Evolutionary conservation across 2,329 filamentous ascomycete genomes (phyloP).

Genomic region (Phyllachora maydis): DNA sequence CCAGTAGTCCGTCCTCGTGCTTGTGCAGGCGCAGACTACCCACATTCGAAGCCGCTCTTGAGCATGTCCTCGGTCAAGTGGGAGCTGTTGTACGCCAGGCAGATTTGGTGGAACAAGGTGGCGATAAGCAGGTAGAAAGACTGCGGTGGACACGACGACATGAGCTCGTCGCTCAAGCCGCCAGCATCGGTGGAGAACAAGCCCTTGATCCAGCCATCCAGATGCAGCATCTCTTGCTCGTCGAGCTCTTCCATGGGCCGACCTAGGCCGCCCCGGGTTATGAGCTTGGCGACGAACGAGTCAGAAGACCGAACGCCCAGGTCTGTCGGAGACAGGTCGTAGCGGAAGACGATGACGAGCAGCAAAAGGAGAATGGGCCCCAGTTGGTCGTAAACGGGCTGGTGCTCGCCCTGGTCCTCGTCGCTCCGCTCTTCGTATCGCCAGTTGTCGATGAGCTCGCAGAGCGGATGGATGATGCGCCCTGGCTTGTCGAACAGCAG

Average conservation of each 20-base stretch:
- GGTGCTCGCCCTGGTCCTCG: conserved; percentile 70
- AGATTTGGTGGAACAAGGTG: conserved; percentile 55
- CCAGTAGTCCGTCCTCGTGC: background rate
- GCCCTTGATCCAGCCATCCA: conserved; percentile 57
- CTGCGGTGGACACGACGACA: conserved; percentile 64
- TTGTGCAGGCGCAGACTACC: conserved; percentile 11
- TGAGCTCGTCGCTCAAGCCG: conserved; percentile 58
- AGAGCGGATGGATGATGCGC: conserved; percentile 52
- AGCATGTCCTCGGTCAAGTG: conserved; percentile 48
- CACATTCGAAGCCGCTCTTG: conserved; percentile 58
- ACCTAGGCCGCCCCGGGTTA: conserved; percentile 36
- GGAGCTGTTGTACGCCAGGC: conserved; percentile 46
- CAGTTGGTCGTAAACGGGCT: conserved; percentile 74
- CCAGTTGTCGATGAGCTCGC: conserved; percentile 60
- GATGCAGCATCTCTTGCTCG: conserved; percentile 40
- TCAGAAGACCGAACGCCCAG: conserved; percentile 37
- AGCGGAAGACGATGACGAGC: conserved; percentile 56
- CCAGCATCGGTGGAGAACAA: conserved; percentile 56
- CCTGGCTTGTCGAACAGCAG: conserved; percentile 53
- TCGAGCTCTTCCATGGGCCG: conserved; percentile 37
- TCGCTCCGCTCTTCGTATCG: conserved; percentile 61
- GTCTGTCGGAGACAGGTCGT: conserved; percentile 42
- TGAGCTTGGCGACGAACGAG: conserved; percentile 48
- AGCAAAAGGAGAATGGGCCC: conserved; percentile 56
- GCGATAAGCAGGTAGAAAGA: conserved; percentile 66